Percentiles rank a stretch among this genome's conserved stretches.
phyloP scores from a whole-genome alignment of 768 basidiomycete species.

The Crassisporium funariophilum region DNA sequence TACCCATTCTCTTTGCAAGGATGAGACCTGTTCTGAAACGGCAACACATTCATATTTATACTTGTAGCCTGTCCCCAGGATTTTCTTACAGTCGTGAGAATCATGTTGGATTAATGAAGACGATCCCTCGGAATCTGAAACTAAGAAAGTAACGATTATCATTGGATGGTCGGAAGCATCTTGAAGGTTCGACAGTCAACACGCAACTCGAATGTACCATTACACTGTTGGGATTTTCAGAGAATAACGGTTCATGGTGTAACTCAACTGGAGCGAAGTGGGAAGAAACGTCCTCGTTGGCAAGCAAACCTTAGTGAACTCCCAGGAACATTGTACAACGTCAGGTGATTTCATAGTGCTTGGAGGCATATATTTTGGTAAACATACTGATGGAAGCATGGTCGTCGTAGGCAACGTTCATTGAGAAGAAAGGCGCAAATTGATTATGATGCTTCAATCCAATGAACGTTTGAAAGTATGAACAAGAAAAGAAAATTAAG shows the following conservation, averaged over 20 bases:
- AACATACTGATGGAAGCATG: slow-evolving; percentile 19
- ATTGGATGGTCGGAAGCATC: no score
- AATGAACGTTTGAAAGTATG: slow-evolving; percentile 18
- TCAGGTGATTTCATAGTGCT: slow-evolving; percentile 3
- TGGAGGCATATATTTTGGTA: slow-evolving; percentile 24
- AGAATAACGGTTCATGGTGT: no score
- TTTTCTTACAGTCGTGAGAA: slow-evolving; percentile 14
- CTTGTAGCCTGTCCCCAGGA: not conserved
- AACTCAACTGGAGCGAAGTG: no score
- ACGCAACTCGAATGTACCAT: no score
- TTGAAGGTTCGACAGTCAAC: no score
- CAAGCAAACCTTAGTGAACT: no score
- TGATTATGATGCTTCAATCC: slow-evolving; percentile 25
- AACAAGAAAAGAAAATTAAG: slow-evolving; percentile 29
- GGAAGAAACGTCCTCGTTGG: no score
- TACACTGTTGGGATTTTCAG: no score
- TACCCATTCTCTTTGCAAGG: no score
- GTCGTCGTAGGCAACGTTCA: slow-evolving; percentile 14
- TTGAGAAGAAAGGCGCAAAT: slow-evolving; percentile 14
- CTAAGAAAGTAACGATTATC: no score
- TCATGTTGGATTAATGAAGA: not conserved
- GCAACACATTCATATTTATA: not conserved
- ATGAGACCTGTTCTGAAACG: not conserved
- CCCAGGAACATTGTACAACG: no score
- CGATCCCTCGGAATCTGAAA: no score